A percentile compares a stretch with the other conserved stretches of the same genome.
phyloP scores from a whole-genome alignment of 2,329 filamentous ascomycete genomes.

The Botrytis fragariae region DNA sequence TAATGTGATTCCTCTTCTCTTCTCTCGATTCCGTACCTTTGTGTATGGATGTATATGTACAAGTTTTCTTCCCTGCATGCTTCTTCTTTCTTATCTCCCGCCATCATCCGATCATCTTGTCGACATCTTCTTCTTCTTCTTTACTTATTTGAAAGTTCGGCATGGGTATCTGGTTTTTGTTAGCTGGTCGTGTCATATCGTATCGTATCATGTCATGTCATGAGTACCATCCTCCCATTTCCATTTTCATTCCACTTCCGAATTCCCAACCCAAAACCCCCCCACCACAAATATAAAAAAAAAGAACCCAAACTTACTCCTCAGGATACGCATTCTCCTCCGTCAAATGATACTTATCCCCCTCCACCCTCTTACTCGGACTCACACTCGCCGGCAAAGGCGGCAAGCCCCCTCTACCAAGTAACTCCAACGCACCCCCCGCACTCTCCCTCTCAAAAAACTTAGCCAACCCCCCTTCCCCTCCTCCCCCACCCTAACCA shows the following conservation, averaged over 20 bases:
- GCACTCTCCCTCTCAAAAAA: slow-evolving; percentile 63
- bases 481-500: slow-evolving; percentile 74
- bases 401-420: slow-evolving; percentile 77
- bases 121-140: not conserved
- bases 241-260: not conserved
- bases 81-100: not conserved
- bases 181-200: not conserved
- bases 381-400: slow-evolving; percentile 70
- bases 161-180: slow-evolving; percentile 22
- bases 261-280: not conserved
- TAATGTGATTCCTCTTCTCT: not conserved
- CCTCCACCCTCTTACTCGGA: slow-evolving; percentile 50
- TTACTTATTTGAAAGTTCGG: slow-evolving; percentile 22
- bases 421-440: slow-evolving; percentile 51
- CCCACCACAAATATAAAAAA: not conserved
- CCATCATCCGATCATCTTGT: not conserved
- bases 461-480: slow-evolving; percentile 71
- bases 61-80: not conserved
- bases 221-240: not conserved
- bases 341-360: slow-evolving; percentile 64
- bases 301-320: slow-evolving; percentile 51
- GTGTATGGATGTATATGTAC: not conserved
- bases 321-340: slow-evolving; percentile 69
- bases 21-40: not conserved
- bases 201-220: not conserved